Conservation (phyloP, 768 basidiomycete genomes). For the Suillus cothurnatus region DNA sequence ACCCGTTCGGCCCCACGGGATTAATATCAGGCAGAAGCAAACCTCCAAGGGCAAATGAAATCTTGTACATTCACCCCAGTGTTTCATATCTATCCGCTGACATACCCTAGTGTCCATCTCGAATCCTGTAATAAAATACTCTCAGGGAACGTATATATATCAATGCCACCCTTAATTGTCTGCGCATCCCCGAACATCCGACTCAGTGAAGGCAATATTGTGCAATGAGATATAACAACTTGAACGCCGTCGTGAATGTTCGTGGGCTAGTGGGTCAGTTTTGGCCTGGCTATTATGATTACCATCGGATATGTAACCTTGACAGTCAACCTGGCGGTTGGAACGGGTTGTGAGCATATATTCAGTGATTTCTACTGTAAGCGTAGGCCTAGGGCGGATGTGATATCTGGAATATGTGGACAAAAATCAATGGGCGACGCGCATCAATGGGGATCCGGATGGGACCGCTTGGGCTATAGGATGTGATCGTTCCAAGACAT, state of each 20-base stretch:
- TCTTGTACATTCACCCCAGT: conserved; percentile 46
- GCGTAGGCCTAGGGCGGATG: too few species aligned
- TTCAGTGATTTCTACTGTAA: too few species aligned
- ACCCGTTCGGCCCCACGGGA: conserved; percentile 39
- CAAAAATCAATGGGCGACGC: too few species aligned
- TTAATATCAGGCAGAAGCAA: conserved; percentile 33
- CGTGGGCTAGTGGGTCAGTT: background rate
- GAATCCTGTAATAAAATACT: conserved; percentile 30
- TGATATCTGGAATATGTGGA: too few species aligned
- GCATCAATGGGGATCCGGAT: too few species aligned
- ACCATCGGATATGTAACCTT: too few species aligned
- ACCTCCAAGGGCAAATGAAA: conserved; percentile 58
- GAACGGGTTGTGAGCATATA: too few species aligned
- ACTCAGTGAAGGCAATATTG: too few species aligned
- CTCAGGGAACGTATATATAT: background rate
- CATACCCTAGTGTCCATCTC: conserved; percentile 53
- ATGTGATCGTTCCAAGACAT: too few species aligned
- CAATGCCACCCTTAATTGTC: background rate
- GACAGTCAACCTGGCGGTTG: too few species aligned
- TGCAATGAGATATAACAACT: background rate
- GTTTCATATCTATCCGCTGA: conserved; percentile 7
- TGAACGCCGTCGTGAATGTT: background rate
- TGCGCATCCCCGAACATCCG: background rate
- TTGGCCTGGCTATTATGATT: background rate
- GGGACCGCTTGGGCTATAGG: too few species aligned